Conservation (phyloP, 176 grass and related monocot genomes). For the barley (Hordeum vulgare) region MorexV3_pseudomolecules_assembly NC_058522.1:1352449-1352948, state of each 20-base stretch:
- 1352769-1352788: background rate
- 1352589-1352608: background rate
- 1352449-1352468: background rate
- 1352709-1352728: conserved; percentile 41
- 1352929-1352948: background rate
- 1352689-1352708: conserved; percentile 62
- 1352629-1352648: background rate
- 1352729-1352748: background rate
- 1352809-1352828: too few species aligned
- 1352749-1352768: background rate
- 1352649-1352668: conserved; percentile 3
- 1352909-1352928: too few species aligned
- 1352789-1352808: background rate
- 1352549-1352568: conserved; percentile 4
- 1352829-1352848: background rate
- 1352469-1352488: conserved; percentile 5
- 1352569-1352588: background rate
- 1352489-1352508: background rate
- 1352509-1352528: background rate
- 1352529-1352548: background rate
- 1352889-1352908: background rate
- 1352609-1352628: background rate
- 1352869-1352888: background rate
- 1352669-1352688: conserved; percentile 58
- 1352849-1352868: background rate